These are phyloP conservation scores for Sideroxylon spinosum DNA, from an alignment of 179 eudicot species.

Conservation along the genomic window DNA sequence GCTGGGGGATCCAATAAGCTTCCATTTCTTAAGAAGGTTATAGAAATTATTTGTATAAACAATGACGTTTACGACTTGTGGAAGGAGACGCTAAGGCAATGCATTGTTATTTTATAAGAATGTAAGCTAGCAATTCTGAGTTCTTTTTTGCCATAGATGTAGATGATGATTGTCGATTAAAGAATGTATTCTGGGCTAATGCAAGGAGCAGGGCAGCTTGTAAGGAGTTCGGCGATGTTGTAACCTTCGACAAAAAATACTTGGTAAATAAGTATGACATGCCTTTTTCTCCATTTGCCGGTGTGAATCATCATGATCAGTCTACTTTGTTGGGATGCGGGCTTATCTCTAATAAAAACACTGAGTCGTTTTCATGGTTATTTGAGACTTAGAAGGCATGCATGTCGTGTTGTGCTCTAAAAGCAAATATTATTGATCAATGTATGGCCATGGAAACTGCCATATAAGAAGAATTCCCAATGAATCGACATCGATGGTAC, in stretches of 20 bases:
- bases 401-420: background rate
- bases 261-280: background rate
- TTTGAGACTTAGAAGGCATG: background rate
- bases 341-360: background rate
- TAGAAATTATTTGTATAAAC: no score
- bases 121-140: background rate
- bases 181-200: background rate
- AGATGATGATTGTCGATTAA: background rate
- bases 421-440: slow-evolving; percentile 10
- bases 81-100: background rate
- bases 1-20: no score
- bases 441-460: background rate
- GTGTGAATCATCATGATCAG: background rate
- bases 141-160: background rate
- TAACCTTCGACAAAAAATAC: background rate
- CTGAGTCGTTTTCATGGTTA: slow-evolving; percentile 5
- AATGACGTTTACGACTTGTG: background rate
- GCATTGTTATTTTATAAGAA: background rate
- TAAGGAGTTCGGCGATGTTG: background rate
- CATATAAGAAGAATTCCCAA: background rate
- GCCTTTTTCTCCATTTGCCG: background rate
- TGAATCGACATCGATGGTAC: background rate
- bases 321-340: background rate
- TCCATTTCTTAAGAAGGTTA: no score
- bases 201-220: background rate